Base-by-base conservation (phyloP, 2,329 filamentous ascomycete genomes). In the Neofusicoccum laricinum region DNA sequence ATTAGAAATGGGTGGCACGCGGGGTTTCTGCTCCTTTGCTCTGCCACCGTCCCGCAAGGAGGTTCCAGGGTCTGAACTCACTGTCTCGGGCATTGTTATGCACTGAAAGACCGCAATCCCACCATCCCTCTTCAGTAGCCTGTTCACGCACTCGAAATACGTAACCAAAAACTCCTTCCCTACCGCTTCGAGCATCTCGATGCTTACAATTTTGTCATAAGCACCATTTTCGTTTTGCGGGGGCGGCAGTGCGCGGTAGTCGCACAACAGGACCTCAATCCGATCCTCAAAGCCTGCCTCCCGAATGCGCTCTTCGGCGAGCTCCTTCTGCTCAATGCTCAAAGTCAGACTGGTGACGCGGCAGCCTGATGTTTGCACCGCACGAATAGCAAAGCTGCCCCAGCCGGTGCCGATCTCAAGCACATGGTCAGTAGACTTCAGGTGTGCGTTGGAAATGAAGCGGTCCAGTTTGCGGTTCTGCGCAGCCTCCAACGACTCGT, bases 181-280 rank as follows among this genome's bases (percentile, higher is more conserved):
- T 0, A 92, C 90, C 1, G 88, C 88, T 77, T 92, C 90, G 21
- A 92, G 79, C 90, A 92, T 92, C 72, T 92, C 90, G 65, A 92
- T 90, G 3, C 88, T 90, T 7, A 92, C 82, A 6, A 92, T 81
- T 72, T 91, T 91, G 75, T 92, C 90, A 68, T 86, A 92, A 0
- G 80, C 78, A 0, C 75, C 78, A 8, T 17, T 50, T 49, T 80
- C 78, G 15, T 73, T 69, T 10, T 58, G 53, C 0, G 86, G 84
- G 5, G 51, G 41, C 0, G 85, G 81, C 3, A 91, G 76, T 30
- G 82, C 83, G 57, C 90, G 84, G 72, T 92, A 92, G 71, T 92
- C 90, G 77, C 84, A 85, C 0, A 91, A 79, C 53, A 86, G 75
- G 1, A 92, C 86, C n/a, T 85, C 80, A 67, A 92, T 89, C 12